Evolutionary conservation across 2,329 filamentous ascomycete species (phyloP).

Genomic region (Ceratocystis harringtonii): DNA sequence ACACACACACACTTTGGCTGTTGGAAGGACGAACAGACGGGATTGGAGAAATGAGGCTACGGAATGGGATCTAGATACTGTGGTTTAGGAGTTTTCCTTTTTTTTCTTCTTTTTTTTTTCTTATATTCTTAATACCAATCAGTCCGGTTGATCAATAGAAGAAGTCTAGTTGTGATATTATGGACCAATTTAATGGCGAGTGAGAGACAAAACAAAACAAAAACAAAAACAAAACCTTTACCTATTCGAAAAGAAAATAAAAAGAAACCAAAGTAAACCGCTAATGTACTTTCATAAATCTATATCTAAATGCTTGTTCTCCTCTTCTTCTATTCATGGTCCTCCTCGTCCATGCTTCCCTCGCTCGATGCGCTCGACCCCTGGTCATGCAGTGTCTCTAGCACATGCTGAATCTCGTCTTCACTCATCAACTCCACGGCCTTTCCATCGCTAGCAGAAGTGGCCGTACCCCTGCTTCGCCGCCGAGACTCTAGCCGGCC

Average conservation of each 20-base stretch:
- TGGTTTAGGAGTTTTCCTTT: not conserved
- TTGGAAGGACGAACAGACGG: not conserved
- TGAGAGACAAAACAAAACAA: not conserved
- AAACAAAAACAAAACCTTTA: not conserved
- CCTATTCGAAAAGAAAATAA: not conserved
- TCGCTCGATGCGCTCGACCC: conserved; percentile 14
- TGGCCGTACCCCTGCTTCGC: not conserved
- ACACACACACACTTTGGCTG: not conserved
- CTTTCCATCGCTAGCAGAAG: conserved; percentile 24
- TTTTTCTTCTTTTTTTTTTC: not conserved
- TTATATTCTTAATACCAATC: not conserved
- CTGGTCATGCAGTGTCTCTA: conserved; percentile 24
- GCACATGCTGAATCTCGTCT: conserved; percentile 39
- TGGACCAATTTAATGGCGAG: not conserved
- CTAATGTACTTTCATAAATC: not conserved
- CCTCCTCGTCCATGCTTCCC: conserved; percentile 11
- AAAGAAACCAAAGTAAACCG: not conserved
- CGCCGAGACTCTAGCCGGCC: conserved; percentile 39
- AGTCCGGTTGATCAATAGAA: not conserved
- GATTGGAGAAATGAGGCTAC: not conserved
- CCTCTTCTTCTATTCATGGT: not conserved
- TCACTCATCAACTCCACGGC: conserved; percentile 46
- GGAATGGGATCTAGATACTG: conserved; percentile 7
- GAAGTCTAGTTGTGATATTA: not conserved
- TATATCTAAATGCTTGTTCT: not conserved